Conservation (phyloP, 2,329 filamentous ascomycete species). For the Colletotrichum truncatum region DNA sequence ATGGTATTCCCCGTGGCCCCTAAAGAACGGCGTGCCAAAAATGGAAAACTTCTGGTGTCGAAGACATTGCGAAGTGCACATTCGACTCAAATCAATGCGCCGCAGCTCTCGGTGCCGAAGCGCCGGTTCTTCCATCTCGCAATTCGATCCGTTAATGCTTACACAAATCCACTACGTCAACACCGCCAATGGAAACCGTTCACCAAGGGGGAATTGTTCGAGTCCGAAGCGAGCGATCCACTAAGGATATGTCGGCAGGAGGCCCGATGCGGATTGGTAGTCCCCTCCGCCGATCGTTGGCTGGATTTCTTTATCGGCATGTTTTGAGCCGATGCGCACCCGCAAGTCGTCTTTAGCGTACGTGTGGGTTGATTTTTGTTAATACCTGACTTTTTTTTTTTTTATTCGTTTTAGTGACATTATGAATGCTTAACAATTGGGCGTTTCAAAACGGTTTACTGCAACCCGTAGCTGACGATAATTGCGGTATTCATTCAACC, state of each 20-base stretch:
- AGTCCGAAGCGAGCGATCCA: neutral
- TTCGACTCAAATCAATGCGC: neutral
- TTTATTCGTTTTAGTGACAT: no score
- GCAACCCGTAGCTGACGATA: neutral
- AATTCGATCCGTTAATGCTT: neutral
- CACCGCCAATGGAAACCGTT: neutral
- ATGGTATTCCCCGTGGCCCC: neutral
- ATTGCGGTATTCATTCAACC: neutral
- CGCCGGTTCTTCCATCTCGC: conserved; percentile 4
- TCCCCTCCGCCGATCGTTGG: conserved; percentile 8
- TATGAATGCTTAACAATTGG: no score
- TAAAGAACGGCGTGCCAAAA: neutral
- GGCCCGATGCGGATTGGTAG: conserved; percentile 5
- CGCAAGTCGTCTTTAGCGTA: neutral
- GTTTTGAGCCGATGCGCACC: conserved; percentile 27
- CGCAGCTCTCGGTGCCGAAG: conserved; percentile 14
- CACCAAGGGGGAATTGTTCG: neutral
- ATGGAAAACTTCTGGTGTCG: neutral
- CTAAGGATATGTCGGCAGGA: conserved; percentile 20
- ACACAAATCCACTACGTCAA: conserved; percentile 12
- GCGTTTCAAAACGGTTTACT: no score
- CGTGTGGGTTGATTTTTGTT: neutral
- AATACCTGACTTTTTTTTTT: no score
- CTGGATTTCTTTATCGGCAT: conserved; percentile 24
- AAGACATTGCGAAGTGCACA: neutral